A percentile compares a stretch with the other conserved stretches of the same genome.
Conservation (phyloP, 352 stramenopile species). For the Globisporangium recalcitrans region DNA sequence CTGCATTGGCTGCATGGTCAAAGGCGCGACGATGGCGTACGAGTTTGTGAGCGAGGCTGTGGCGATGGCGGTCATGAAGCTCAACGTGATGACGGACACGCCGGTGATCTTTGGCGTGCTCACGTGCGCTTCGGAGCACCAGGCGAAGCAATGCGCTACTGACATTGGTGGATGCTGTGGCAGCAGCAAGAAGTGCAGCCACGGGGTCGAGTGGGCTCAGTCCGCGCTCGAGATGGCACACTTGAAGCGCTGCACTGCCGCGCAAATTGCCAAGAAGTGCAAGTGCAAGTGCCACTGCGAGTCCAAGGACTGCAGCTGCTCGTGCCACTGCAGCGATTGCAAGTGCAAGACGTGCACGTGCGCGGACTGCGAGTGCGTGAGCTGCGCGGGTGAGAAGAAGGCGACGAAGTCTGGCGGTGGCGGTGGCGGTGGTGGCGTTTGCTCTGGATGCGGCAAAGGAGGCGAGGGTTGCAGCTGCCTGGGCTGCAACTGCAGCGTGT, state of each 20-base stretch:
- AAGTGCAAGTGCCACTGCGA: constrained; percentile 30
- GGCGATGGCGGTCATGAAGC: constrained; percentile 93
- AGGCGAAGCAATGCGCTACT: constrained; percentile 83
- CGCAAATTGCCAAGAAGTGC: constrained; percentile 27
- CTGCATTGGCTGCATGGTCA: constrained; percentile 92
- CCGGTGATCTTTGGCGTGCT: constrained; percentile 89
- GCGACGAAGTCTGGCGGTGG: background rate
- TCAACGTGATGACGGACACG: constrained; percentile 89
- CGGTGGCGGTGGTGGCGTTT: background rate
- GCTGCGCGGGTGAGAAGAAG: constrained; percentile 20
- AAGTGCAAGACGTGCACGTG: constrained; percentile 23
- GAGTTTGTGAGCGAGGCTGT: constrained; percentile 96
- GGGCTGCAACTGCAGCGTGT: constrained; percentile 10
- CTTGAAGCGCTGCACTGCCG: constrained; percentile 46
- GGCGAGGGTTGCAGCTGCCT: constrained; percentile 1
- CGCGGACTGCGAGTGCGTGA: constrained; percentile 29
- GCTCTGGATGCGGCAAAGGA: constrained; percentile 5
- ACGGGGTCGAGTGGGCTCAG: constrained; percentile 56
- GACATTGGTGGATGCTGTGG: constrained; percentile 18
- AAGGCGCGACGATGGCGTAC: constrained; percentile 96
- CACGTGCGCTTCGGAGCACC: constrained; percentile 89
- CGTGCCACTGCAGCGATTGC: constrained; percentile 30
- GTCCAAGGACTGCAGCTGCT: constrained; percentile 23
- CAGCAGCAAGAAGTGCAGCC: constrained; percentile 36
- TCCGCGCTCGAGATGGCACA: constrained; percentile 87